phyloP scores from a whole-genome alignment of 2,329 filamentous ascomycete species.

The Colletotrichum somersetense region DNA sequence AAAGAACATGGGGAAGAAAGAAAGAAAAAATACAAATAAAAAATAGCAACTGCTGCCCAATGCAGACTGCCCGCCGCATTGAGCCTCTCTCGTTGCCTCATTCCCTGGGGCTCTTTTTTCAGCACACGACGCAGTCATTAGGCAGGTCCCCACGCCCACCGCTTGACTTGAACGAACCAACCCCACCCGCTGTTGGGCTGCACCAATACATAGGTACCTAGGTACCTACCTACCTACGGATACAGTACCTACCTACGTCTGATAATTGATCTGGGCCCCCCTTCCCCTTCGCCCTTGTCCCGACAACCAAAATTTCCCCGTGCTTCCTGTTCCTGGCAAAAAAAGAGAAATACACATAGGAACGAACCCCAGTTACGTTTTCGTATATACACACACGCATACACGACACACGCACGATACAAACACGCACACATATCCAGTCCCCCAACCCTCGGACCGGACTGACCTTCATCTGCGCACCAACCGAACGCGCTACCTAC shows the following conservation, averaged over 20 bases:
- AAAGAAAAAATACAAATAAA: not conserved
- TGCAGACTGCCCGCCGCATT: not conserved
- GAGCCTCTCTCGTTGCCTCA: not conserved
- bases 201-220: not conserved
- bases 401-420: not conserved
- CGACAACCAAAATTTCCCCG: constrained; percentile 40
- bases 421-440: not conserved
- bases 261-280: not conserved
- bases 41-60: constrained; percentile 1
- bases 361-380: not conserved
- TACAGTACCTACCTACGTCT: not conserved
- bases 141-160: not conserved
- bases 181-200: not conserved
- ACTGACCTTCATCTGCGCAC: constrained; percentile 26
- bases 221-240: no score
- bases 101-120: not conserved
- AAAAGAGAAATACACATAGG: constrained; percentile 28
- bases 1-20: no score
- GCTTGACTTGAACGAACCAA: not conserved
- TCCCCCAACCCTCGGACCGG: constrained; percentile 12
- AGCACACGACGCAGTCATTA: no score
- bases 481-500: constrained; percentile 1
- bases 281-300: constrained; percentile 28
- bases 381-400: not conserved
- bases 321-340: constrained; percentile 18